Percentiles rank a stretch among this genome's conserved stretches.
These are phyloP conservation scores for Hsuehochloa calcarea DNA, from an alignment of 176 grass and related monocot genomes.

Conservation along the genomic window DNA sequence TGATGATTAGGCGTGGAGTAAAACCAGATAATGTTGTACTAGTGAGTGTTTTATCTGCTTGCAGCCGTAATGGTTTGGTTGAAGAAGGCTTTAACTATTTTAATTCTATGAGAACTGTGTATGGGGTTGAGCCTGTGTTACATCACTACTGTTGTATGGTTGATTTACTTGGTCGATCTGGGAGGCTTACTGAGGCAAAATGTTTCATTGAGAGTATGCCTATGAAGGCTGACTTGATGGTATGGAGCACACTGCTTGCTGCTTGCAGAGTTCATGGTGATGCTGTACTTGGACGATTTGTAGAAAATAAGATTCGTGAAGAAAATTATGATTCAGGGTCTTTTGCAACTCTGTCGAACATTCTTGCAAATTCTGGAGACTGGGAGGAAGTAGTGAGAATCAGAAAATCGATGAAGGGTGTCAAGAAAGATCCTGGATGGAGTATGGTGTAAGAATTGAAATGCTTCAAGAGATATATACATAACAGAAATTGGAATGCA, in stretches of 20 bases:
- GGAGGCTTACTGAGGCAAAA: conserved; percentile 60
- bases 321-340: conserved; percentile 47
- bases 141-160: conserved; percentile 74
- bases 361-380: conserved; percentile 58
- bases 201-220: conserved; percentile 61
- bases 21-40: conserved; percentile 54
- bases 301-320: conserved; percentile 52
- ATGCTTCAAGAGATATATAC: background rate
- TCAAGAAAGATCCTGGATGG: conserved; percentile 66
- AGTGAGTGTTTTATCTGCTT: conserved; percentile 70
- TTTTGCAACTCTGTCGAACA: conserved; percentile 59
- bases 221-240: conserved; percentile 52
- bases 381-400: conserved; percentile 66
- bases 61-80: conserved; percentile 60
- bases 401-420: conserved; percentile 60
- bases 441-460: conserved; percentile 50
- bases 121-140: conserved; percentile 50
- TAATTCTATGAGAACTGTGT: conserved; percentile 63
- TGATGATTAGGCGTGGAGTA: conserved; percentile 53
- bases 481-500: background rate
- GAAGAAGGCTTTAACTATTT: conserved; percentile 61
- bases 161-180: conserved; percentile 72
- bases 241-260: conserved; percentile 79
- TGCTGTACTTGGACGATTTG: conserved; percentile 52
- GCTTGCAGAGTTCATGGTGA: conserved; percentile 72